Percentiles rank a stretch among this genome's conserved stretches.
Conservation (phyloP, 805 yeast species). For the Candida coleopterorum region DNA sequence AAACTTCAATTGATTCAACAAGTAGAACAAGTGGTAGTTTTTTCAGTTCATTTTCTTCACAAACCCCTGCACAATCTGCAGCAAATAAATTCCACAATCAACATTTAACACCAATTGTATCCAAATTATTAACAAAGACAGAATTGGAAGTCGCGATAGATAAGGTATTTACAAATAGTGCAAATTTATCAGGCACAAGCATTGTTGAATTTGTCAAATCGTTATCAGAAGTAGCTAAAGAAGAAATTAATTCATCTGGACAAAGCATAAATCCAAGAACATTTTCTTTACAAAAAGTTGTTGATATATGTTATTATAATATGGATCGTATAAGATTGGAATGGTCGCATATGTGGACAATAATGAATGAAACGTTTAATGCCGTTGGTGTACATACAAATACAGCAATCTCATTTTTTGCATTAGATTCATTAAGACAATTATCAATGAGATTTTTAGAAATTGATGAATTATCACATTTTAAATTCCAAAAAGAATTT, state of each 20-base stretch:
- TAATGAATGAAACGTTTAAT: slow-evolving; percentile 86
- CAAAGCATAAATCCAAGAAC: slow-evolving; percentile 80
- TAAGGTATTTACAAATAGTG: slow-evolving; percentile 78
- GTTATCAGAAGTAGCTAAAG: slow-evolving; percentile 77
- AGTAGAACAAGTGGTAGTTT: slow-evolving; percentile 37
- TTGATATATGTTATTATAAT: slow-evolving; percentile 95
- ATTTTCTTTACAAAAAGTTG: slow-evolving; percentile 90
- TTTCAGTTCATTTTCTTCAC: slow-evolving; percentile 53
- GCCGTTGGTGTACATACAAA: slow-evolving; percentile 79
- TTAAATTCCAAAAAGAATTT: slow-evolving; percentile 92
- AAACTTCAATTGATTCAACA: slow-evolving; percentile 49
- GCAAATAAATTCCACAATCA: slow-evolving; percentile 69
- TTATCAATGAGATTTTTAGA: slow-evolving; percentile 88
- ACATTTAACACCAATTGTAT: slow-evolving; percentile 54
- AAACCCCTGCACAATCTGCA: slow-evolving; percentile 62
- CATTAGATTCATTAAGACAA: slow-evolving; percentile 91
- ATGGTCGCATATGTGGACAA: slow-evolving; percentile 94
- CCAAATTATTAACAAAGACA: slow-evolving; percentile 54
- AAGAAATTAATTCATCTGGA: slow-evolving; percentile 87
- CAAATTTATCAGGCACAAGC: slow-evolving; percentile 74
- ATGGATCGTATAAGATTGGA: slow-evolving; percentile 95
- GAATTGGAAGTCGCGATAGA: slow-evolving; percentile 79
- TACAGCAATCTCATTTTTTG: slow-evolving; percentile 75
- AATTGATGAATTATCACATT: slow-evolving; percentile 90
- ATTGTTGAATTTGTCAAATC: slow-evolving; percentile 86